Conservation (phyloP, 2,329 filamentous ascomycete genomes). For the Pseudogymnoascus pannorum region DNA sequence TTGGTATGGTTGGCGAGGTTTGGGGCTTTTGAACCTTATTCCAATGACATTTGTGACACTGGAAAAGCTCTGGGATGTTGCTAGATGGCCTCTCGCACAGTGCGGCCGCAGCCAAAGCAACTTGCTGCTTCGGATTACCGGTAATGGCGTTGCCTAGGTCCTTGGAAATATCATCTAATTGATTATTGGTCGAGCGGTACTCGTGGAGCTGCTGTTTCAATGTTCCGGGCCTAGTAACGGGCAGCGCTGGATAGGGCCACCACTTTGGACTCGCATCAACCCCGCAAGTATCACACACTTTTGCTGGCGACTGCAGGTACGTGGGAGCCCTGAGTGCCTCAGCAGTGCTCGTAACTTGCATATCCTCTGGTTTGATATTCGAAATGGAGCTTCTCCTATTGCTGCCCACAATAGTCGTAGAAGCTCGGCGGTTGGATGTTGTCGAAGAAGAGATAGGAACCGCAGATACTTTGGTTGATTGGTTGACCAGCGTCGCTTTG, state of each 20-base stretch:
- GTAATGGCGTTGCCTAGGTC: not conserved
- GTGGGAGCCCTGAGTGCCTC: not conserved
- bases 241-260: slow-evolving; percentile 40
- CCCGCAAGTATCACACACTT: slow-evolving; percentile 56
- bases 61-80: slow-evolving; percentile 35
- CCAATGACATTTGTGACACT: slow-evolving; percentile 67
- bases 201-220: slow-evolving; percentile 44
- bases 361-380: slow-evolving; percentile 23
- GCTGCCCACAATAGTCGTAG: slow-evolving; percentile 39
- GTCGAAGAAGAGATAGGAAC: slow-evolving; percentile 22
- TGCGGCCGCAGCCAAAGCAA: slow-evolving; percentile 28
- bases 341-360: not conserved
- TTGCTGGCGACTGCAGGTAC: slow-evolving; percentile 30
- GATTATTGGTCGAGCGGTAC: slow-evolving; percentile 28
- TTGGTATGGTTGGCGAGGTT: slow-evolving; percentile 7
- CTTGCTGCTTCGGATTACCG: slow-evolving; percentile 15
- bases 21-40: slow-evolving; percentile 37
- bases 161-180: slow-evolving; percentile 3
- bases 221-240: not conserved
- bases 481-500: slow-evolving; percentile 63
- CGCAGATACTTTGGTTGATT: slow-evolving; percentile 28
- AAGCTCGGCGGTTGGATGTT: slow-evolving; percentile 45
- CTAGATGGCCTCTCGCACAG: slow-evolving; percentile 23
- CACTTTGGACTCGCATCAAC: slow-evolving; percentile 69
- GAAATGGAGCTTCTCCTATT: slow-evolving; percentile 22